phyloP scores from a whole-genome alignment of 176 grass and related monocot species.

The Triticum monococcum region DNA sequence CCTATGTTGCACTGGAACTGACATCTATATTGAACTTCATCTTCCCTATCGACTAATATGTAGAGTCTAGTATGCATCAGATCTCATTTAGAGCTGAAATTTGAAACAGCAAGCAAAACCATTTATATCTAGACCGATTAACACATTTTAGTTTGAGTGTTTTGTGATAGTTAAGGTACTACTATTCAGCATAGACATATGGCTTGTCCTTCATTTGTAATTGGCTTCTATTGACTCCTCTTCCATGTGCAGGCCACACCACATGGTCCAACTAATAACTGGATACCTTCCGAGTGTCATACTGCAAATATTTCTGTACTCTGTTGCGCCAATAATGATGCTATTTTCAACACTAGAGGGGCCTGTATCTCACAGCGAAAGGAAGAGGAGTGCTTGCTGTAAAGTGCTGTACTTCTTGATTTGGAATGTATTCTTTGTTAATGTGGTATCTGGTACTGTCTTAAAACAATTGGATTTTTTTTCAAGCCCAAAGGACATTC shows the following conservation, averaged over 20 bases:
- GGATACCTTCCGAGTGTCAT: slow-evolving; percentile 97
- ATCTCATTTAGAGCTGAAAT: no score
- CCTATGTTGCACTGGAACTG: not conserved
- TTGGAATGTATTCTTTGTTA: slow-evolving; percentile 97
- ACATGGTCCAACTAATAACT: slow-evolving; percentile 74
- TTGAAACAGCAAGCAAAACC: not conserved
- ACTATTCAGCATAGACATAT: not conserved
- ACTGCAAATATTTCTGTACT: slow-evolving; percentile 69
- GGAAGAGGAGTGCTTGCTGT: slow-evolving; percentile 89
- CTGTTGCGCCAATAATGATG: slow-evolving; percentile 82
- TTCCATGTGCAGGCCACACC: slow-evolving; percentile 57
- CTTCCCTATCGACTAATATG: not conserved
- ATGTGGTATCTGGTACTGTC: slow-evolving; percentile 79
- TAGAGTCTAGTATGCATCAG: no score
- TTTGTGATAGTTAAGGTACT: slow-evolving; percentile 4
- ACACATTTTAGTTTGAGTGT: slow-evolving; percentile 2
- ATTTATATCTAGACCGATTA: not conserved
- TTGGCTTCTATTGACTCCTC: not conserved
- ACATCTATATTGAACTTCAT: no score
- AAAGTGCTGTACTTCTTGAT: slow-evolving; percentile 94
- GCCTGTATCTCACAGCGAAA: slow-evolving; percentile 83
- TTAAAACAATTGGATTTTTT: slow-evolving; percentile 77
- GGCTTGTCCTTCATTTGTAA: not conserved
- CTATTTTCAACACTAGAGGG: slow-evolving; percentile 89
- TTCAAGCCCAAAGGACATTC: slow-evolving; percentile 77